A percentile compares a stretch with the other conserved stretches of the same genome.
phyloP scores from a whole-genome alignment of 2,329 filamentous ascomycete species.

The Pseudohalonectria lignicola region DNA sequence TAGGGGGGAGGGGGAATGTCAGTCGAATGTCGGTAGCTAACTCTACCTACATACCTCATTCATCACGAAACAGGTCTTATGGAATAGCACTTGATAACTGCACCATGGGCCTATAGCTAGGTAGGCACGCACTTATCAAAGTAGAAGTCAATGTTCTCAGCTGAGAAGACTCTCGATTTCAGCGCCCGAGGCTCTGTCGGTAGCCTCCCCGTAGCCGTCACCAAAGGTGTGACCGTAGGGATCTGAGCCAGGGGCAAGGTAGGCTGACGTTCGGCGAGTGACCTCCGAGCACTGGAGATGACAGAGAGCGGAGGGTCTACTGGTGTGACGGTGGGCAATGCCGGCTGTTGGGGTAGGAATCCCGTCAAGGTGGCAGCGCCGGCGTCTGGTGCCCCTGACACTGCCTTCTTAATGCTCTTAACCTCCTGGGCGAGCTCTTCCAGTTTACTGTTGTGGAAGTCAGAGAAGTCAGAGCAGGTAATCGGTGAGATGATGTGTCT shows the following conservation, averaged over 20 bases:
- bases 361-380: too few relatives aligned
- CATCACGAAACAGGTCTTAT: too few relatives aligned
- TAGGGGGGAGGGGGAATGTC: too few relatives aligned
- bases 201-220: constrained; percentile 7
- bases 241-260: neutral
- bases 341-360: too few relatives aligned
- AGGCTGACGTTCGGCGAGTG: neutral
- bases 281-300: neutral
- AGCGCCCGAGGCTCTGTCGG: constrained; percentile 28
- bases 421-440: constrained; percentile 44
- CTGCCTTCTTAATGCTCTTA: constrained; percentile 41
- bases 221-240: neutral
- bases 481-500: too few relatives aligned
- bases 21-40: too few relatives aligned
- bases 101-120: too few relatives aligned
- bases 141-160: constrained; percentile 43
- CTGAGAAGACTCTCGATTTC: constrained; percentile 34
- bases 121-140: constrained; percentile 41
- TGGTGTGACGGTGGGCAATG: too few relatives aligned
- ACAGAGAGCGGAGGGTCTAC: too few relatives aligned
- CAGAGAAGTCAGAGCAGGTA: neutral
- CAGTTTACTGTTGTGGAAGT: constrained; percentile 30
- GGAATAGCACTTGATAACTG: too few relatives aligned
- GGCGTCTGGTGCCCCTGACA: too few relatives aligned
- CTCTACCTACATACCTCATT: too few relatives aligned